These are phyloP conservation scores for Aspergillus nidulans DNA, from an alignment of 495 filamentous ascomycete genomes.

Conservation along the genomic window DNA sequence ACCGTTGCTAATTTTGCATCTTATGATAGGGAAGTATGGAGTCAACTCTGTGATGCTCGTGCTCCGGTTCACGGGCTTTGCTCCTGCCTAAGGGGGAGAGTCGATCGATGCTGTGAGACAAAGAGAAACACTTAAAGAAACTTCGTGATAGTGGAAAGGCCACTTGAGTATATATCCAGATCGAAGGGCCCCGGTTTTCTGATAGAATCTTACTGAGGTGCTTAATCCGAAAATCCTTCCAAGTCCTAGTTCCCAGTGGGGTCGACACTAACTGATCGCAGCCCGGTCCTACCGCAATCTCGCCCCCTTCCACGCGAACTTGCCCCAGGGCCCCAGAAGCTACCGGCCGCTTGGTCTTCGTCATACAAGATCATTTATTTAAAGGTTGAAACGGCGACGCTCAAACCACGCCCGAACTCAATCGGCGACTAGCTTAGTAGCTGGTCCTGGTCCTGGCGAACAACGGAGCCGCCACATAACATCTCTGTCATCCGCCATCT, in stretches of 20 bases:
- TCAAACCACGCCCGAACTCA: slow-evolving; percentile 14
- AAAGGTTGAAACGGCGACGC: slow-evolving; percentile 11
- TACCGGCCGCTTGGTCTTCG: slow-evolving; percentile 21
- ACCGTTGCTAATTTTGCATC: not conserved
- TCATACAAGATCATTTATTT: too few relatives aligned
- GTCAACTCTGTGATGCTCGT: too few relatives aligned
- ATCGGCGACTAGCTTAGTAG: slow-evolving; percentile 16
- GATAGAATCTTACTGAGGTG: not conserved
- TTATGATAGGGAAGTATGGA: not conserved
- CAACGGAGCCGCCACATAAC: not conserved
- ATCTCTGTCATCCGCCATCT: not conserved
- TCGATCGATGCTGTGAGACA: not conserved
- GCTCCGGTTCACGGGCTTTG: not conserved
- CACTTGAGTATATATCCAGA: not conserved
- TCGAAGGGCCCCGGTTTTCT: not conserved
- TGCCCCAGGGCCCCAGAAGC: slow-evolving; percentile 19
- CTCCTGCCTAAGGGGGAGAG: not conserved
- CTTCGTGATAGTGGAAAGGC: not conserved
- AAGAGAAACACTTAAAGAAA: not conserved
- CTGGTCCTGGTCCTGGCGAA: slow-evolving; percentile 1
- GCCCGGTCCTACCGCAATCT: slow-evolving; percentile 15
- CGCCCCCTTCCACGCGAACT: slow-evolving; percentile 20
- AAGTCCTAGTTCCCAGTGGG: slow-evolving; percentile 7
- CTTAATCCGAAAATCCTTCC: slow-evolving; percentile 14
- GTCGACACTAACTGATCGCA: slow-evolving; percentile 8